Base-by-base conservation (phyloP, 805 yeast species). In the Candida saitoana region DNA sequence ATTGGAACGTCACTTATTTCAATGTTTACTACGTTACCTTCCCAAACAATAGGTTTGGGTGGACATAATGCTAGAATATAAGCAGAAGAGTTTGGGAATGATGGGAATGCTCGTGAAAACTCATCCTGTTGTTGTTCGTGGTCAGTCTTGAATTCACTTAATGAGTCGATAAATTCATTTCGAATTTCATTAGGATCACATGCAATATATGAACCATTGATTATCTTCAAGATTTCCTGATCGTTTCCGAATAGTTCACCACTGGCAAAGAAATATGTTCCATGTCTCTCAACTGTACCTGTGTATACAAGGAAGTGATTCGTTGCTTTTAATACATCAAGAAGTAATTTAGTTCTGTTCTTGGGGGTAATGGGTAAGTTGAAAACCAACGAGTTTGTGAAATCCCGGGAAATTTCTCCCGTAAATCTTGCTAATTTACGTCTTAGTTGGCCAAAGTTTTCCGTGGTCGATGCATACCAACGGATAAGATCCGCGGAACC, bases 11-110 rank as follows among this genome's bases (percentile, higher is more conserved):
- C 55, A 8, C 66, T 72, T 11, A 78, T 59, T 11, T 72, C 69
- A 4, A 86, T 58, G 34, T 80, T 75, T 30, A 82, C 73, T 48
- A 84, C 80, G 14, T 77, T 73, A 3, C 97, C 97, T 46, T 85
- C 89, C 98, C 98, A 91, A 38, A 86, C 79, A 62, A 90, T 75
- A 0, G 96, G 95, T 52, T 87, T 87, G 2, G 82, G 74, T 0
- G 96, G 89, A 52, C 87, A 81, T 3, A 90, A 62, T 0, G 87
- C 83, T 19, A 89, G 52, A 11, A 87, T 74, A 49, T 86, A 87
- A 0, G 88, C 86, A 19, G 69, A 59, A 27, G 32, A 19, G 30
- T 46, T 48, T 2, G 49, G 44, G 30, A 49, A 49, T 3, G 55
- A 45, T 14, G 56, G 54, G 5, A 50, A 38, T 3, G 52, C 48